Evolutionary conservation across 2,329 filamentous ascomycete species (phyloP).

Genomic region (Bipolaris gigantea): DNA sequence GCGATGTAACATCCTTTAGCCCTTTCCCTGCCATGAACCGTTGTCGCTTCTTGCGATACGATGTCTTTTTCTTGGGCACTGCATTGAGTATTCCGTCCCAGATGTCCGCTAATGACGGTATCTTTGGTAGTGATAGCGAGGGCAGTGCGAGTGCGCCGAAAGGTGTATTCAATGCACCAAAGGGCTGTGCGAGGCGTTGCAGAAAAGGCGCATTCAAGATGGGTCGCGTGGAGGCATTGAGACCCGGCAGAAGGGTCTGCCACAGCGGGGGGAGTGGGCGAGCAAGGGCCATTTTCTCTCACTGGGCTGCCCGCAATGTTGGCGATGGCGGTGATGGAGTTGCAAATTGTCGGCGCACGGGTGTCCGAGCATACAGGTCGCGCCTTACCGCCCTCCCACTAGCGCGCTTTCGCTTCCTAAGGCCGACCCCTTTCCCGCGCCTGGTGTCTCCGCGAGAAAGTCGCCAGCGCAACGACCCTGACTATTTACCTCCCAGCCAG

Average conservation of each 20-base stretch:
- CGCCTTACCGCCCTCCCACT: constrained; percentile 31
- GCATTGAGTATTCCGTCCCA: constrained; percentile 92
- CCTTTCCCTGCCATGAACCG: constrained; percentile 95
- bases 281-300: constrained; percentile 43
- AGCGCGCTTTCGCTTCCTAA: constrained; percentile 44
- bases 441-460: constrained; percentile 43
- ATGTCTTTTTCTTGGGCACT: constrained; percentile 98
- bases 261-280: constrained; percentile 48
- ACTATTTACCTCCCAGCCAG: constrained; percentile 30
- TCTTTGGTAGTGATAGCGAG: constrained; percentile 51
- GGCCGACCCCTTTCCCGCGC: constrained; percentile 45
- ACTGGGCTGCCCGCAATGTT: constrained; percentile 3
- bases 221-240: constrained; percentile 48
- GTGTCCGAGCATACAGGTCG: constrained; percentile 27
- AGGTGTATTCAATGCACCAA: constrained; percentile 66
- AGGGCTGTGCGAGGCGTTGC: constrained; percentile 51
- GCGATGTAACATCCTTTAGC: constrained; percentile 81
- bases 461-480: constrained; percentile 40
- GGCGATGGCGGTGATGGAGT: constrained; percentile 27
- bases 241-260: constrained; percentile 58
- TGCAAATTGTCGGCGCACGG: constrained; percentile 29
- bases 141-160: constrained; percentile 51
- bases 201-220: constrained; percentile 46
- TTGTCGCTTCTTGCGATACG: constrained; percentile 90
- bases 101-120: constrained; percentile 67